Conservation (phyloP, 805 yeast species). For the Kodamaea hsintzibuensis region DNA sequence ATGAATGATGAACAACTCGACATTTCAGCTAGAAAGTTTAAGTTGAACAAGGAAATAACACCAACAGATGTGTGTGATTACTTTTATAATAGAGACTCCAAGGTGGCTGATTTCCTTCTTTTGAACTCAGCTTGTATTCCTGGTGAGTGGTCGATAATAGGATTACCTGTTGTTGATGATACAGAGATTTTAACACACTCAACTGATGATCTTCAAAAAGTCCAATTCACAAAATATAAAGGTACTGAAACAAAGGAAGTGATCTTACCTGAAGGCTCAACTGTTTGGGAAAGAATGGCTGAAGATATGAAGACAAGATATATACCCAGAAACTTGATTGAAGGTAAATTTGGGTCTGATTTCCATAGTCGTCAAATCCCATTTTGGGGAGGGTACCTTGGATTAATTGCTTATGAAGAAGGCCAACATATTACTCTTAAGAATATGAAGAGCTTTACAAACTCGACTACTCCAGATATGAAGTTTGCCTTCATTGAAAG, state of each 20-base stretch:
- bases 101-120: constrained; percentile 42
- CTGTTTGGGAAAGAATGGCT: constrained; percentile 58
- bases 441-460: constrained; percentile 39
- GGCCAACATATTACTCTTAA: constrained; percentile 51
- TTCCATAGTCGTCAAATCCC: constrained; percentile 49
- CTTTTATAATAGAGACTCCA: constrained; percentile 24
- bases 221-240: constrained; percentile 29
- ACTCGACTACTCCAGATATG: constrained; percentile 61
- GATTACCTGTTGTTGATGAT: constrained; percentile 52
- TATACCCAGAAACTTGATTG: constrained; percentile 31
- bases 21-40: constrained; percentile 9
- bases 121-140: constrained; percentile 81
- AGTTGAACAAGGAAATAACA: constrained; percentile 14
- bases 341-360: constrained; percentile 14
- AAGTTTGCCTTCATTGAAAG: constrained; percentile 72
- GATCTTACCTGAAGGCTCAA: constrained; percentile 12
- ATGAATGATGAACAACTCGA: not conserved
- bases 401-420: constrained; percentile 85
- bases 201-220: constrained; percentile 37
- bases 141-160: constrained; percentile 87
- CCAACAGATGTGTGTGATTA: constrained; percentile 57
- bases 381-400: constrained; percentile 89
- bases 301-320: constrained; percentile 43
- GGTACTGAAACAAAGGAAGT: not conserved
- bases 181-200: constrained; percentile 63